Percentiles rank a stretch among this genome's conserved stretches.
Evolutionary conservation across 2,329 filamentous ascomycete genomes (phyloP).

Genomic region (Fusarium protoensiforme): DNA sequence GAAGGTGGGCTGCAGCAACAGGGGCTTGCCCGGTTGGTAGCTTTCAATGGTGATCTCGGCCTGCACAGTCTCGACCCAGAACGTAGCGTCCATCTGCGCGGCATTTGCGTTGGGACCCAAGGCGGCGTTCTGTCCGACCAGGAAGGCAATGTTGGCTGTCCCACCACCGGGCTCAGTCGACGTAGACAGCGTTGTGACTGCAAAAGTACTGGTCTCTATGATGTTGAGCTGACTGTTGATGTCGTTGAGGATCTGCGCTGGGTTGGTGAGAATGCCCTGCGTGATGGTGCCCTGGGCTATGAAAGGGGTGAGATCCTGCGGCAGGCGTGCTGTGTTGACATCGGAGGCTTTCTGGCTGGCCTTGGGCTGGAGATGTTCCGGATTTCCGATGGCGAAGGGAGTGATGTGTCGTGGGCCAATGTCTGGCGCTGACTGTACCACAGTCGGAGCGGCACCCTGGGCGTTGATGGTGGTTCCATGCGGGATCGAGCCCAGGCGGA

Average conservation of each 20-base stretch:
- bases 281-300: background rate
- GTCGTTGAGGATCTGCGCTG: conserved; percentile 3
- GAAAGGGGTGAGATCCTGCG: background rate
- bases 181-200: background rate
- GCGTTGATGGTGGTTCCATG: conserved; percentile 13
- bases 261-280: conserved; percentile 2
- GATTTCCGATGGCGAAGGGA: background rate
- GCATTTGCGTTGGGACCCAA: background rate
- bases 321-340: background rate
- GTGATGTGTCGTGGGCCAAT: background rate
- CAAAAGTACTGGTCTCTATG: conserved; percentile 5
- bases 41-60: background rate
- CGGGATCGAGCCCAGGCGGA: conserved; percentile 3
- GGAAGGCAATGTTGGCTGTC: conserved; percentile 10
- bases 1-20: background rate
- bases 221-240: conserved; percentile 13
- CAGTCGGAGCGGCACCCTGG: background rate
- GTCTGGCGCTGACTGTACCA: background rate
- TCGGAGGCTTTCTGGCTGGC: background rate
- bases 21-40: background rate
- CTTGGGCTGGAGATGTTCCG: background rate
- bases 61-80: conserved; percentile 2
- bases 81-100: conserved; percentile 1
- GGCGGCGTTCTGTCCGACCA: background rate
- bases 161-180: background rate